A percentile compares a stretch with the other conserved stretches of the same genome.
Conservation (phyloP, 257 asterid genomes). For the Solanum raphanifolium region DNA sequence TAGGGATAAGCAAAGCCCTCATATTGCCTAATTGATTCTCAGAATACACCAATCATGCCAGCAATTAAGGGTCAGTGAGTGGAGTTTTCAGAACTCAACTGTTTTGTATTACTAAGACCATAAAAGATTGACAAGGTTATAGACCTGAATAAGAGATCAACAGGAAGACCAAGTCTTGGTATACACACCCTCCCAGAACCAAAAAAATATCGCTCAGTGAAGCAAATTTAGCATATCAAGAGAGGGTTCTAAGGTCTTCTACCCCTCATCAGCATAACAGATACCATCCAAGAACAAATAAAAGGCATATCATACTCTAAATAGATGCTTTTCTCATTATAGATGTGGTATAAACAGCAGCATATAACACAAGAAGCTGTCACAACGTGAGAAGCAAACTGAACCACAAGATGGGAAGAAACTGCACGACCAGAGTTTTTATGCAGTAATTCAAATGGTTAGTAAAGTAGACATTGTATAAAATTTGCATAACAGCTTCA, state of each 20-base stretch:
- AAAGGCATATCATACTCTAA: not conserved
- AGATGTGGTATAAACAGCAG: not conserved
- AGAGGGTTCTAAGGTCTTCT: not conserved
- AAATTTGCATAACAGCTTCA: not conserved
- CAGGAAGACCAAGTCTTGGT: not conserved
- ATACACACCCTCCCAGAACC: not conserved
- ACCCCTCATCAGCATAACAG: not conserved
- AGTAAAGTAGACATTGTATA: not conserved
- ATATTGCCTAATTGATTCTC: not conserved
- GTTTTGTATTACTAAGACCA: not conserved
- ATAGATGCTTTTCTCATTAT: not conserved
- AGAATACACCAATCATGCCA: not conserved
- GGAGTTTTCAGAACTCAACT: not conserved
- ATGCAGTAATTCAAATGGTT: not conserved
- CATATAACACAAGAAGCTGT: not conserved
- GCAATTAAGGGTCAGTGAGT: not conserved
- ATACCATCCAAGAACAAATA: not conserved
- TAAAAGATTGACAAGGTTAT: not conserved
- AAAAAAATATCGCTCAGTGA: not conserved
- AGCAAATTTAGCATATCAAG: not conserved
- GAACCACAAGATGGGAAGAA: not conserved
- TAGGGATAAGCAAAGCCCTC: not conserved
- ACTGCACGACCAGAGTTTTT: not conserved
- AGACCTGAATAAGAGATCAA: not conserved
- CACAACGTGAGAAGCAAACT: not conserved